Conservation (phyloP, 139 green algal genomes). For the Chlorella sp. region DNA sequence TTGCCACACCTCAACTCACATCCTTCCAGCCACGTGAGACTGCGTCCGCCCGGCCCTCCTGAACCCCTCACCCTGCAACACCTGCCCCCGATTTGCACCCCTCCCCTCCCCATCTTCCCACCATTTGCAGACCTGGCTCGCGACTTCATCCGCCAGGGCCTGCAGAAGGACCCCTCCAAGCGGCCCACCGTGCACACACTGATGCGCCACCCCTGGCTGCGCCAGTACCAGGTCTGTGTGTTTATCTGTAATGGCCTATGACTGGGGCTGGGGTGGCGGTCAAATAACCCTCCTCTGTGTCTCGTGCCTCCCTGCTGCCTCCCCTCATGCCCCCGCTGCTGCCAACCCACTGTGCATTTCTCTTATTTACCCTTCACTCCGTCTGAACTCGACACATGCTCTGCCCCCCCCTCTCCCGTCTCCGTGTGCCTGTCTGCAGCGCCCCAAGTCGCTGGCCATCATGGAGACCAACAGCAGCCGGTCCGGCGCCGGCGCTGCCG, state of each 20-base stretch:
- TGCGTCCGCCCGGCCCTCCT: too few species aligned
- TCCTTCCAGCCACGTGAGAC: too few species aligned
- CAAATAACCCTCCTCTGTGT: too few species aligned
- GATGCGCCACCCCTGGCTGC: conserved; percentile 54
- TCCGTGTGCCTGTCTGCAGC: not conserved
- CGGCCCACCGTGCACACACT: conserved; percentile 46
- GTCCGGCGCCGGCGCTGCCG: not conserved
- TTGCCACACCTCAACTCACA: not conserved
- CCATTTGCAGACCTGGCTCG: conserved; percentile 4
- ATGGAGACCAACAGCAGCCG: not conserved
- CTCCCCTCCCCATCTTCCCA: not conserved
- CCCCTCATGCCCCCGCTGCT: too few species aligned
- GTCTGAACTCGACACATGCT: not conserved
- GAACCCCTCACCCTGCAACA: not conserved
- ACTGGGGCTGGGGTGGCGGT: not conserved
- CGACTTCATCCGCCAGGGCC: conserved; percentile 53
- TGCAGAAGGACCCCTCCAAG: conserved; percentile 47
- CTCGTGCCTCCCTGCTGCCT: too few species aligned
- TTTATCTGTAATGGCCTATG: not conserved
- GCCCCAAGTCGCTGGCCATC: conserved; percentile 25
- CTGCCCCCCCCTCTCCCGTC: not conserved
- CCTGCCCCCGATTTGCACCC: not conserved
- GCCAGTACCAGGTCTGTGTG: not conserved
- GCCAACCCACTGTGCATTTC: too few species aligned
- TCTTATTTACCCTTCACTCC: not conserved